phyloP scores from a whole-genome alignment of 164 flowering plant genomes.

The Stephania cephalantha region DNA sequence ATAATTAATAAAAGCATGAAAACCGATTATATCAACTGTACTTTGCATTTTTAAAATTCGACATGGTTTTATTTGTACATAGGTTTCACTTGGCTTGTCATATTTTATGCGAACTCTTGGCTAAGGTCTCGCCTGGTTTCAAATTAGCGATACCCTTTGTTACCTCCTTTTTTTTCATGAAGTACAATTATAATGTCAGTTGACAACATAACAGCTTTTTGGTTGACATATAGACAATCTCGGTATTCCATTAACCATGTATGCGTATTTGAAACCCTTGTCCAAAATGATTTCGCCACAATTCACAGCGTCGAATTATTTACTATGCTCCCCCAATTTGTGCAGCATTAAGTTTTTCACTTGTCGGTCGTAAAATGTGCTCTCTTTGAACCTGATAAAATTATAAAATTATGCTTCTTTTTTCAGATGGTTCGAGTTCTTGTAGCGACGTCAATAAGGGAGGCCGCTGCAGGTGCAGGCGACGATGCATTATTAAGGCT shows the following conservation, averaged over 20 bases:
- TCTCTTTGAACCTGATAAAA: too few relatives aligned
- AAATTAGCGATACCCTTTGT: neutral
- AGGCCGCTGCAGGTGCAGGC: conserved; percentile 94
- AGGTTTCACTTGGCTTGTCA: neutral
- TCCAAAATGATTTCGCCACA: neutral
- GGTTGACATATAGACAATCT: too few relatives aligned
- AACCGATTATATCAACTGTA: neutral
- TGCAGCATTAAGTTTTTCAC: neutral
- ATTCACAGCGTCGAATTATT: neutral
- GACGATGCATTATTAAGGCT: conserved; percentile 72
- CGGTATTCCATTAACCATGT: neutral
- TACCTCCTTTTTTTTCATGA: too few relatives aligned
- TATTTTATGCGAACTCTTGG: neutral
- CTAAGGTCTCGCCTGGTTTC: neutral
- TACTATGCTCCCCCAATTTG: neutral
- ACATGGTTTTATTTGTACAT: neutral
- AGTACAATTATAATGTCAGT: too few relatives aligned
- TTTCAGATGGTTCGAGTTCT: conserved; percentile 95
- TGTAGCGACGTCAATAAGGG: conserved; percentile 81
- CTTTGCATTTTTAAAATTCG: neutral
- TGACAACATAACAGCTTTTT: too few relatives aligned
- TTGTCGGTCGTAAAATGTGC: too few relatives aligned
- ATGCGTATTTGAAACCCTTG: neutral
- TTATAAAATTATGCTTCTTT: neutral
- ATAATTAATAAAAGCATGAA: neutral